Conservation (phyloP, 495 filamentous ascomycete species). For the Chaetomium cochliodes region DNA sequence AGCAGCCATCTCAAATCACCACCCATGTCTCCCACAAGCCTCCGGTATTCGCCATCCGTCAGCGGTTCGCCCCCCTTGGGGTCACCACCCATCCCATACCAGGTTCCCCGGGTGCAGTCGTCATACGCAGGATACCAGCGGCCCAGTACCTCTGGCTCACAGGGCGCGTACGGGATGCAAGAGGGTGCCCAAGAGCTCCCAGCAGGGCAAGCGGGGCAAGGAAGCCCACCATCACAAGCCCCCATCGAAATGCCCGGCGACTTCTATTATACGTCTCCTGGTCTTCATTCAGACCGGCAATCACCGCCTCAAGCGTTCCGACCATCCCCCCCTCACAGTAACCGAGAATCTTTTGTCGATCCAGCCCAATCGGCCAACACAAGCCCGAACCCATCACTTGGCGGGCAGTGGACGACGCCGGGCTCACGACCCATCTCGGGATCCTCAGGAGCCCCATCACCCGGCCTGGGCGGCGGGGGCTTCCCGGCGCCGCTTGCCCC, state of each 20-base stretch:
- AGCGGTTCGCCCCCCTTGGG: constrained; percentile 31
- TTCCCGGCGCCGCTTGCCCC: constrained; percentile 39
- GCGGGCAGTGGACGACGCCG: constrained; percentile 28
- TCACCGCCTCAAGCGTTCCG: constrained; percentile 21
- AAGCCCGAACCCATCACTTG: constrained; percentile 20
- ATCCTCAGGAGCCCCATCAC: constrained; percentile 36
- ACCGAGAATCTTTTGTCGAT: constrained; percentile 39
- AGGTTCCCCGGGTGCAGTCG: constrained; percentile 43
- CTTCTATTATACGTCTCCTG: constrained; percentile 37
- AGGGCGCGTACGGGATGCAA: constrained; percentile 13
- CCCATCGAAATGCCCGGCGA: constrained; percentile 50
- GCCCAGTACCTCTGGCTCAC: constrained; percentile 28
- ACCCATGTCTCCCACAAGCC: constrained; percentile 37
- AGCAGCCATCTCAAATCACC: constrained; percentile 34
- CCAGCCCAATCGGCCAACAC: constrained; percentile 32
- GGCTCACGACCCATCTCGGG: constrained; percentile 39
- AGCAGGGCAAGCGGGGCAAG: constrained; percentile 16
- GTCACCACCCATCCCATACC: constrained; percentile 43
- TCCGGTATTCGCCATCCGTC: constrained; percentile 28
- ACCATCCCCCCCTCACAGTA: constrained; percentile 10
- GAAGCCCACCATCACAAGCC: constrained; percentile 20
- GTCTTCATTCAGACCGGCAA: constrained; percentile 23
- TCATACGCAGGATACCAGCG: constrained; percentile 20
- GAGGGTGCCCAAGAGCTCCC: constrained; percentile 30
- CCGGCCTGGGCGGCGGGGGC: constrained; percentile 39